phyloP scores from a whole-genome alignment of 768 basidiomycete genomes.

The Tephrocybe rancida region DNA sequence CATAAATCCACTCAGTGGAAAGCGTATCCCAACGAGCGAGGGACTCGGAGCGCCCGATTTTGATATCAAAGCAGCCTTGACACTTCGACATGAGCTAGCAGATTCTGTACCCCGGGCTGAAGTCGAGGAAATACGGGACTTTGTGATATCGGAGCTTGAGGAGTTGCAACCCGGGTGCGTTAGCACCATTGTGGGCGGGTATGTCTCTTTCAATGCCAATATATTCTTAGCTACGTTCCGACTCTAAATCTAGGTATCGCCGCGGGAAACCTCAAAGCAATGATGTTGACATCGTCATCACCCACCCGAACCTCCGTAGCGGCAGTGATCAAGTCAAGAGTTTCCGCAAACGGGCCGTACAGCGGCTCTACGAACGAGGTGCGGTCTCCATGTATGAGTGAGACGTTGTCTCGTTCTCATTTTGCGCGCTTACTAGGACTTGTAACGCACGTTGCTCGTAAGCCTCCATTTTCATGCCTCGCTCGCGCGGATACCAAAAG shows the following conservation, averaged over 20 bases:
- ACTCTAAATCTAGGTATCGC: conserved; percentile 59
- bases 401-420: background rate
- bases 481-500: background rate
- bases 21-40: conserved; percentile 13
- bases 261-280: conserved; percentile 81
- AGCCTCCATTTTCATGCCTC: conserved; percentile 27
- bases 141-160: conserved; percentile 70
- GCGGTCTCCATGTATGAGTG: conserved; percentile 15
- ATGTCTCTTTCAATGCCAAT: conserved; percentile 26
- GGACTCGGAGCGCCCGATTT: conserved; percentile 27
- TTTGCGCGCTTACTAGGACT: conserved; percentile 44
- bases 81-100: conserved; percentile 58
- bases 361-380: conserved; percentile 60
- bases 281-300: conserved; percentile 90
- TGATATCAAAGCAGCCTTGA: conserved; percentile 60
- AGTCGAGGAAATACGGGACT: conserved; percentile 73
- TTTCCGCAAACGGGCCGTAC: conserved; percentile 62
- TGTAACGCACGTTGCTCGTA: conserved; percentile 85
- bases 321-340: conserved; percentile 56
- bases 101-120: conserved; percentile 67
- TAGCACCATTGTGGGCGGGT: conserved; percentile 85
- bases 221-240: background rate
- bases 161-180: conserved; percentile 65
- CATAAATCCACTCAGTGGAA: conserved; percentile 37
- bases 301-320: conserved; percentile 54